Evolutionary conservation across 2,329 filamentous ascomycete genomes (phyloP), one percentile per base, ranked within the genome.

Genomic region (Hymenoscyphus repandus): DNA sequence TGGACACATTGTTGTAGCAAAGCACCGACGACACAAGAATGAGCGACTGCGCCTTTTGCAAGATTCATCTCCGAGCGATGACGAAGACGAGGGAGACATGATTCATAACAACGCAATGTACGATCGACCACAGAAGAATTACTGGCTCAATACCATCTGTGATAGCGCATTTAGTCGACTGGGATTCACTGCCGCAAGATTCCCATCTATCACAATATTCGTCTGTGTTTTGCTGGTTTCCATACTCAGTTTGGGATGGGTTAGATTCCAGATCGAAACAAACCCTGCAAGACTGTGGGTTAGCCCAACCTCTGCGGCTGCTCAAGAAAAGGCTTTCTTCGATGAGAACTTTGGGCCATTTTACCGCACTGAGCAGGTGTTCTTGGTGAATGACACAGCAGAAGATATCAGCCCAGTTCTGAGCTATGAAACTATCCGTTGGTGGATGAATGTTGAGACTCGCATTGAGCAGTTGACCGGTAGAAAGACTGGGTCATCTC

Each of bases 221-320:
- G 73, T 77, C 6, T 92, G 88, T 56, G 66, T 96, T n/a, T 48
- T 93, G 1, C 64, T 93, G 2, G 86, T 96, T 10, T 79, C 76
- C 1, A 66, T 96, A 4, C 74, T 99, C 55, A 96, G 91, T 64
- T 70, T 92, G 33, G 93, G 93, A 1, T 95, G 90, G 89, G 72
- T 93, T 52, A 81, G 82, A 40, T 99, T 99, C 63, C 78, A 88
- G n/a, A 77, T 99, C 33, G 93, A 97, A 68, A 88, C 77, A 18
- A 87, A 97, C 55, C 93, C 93, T 5, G 93, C 95, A 10, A 83
- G 88, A 43, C 74, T 99, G 7, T 99, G 93, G 93, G 93, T 99
- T n/a, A 91, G 92, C 62, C 93, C 93, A 6, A 86, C 87, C 7
- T 97, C 93, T 3, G 81, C 84, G 44, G 92, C 95, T 17, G 93